Evolutionary conservation across 371 early-diverging fungal species (phyloP).

Genomic region (Apophysomyces ossiformis): DNA sequence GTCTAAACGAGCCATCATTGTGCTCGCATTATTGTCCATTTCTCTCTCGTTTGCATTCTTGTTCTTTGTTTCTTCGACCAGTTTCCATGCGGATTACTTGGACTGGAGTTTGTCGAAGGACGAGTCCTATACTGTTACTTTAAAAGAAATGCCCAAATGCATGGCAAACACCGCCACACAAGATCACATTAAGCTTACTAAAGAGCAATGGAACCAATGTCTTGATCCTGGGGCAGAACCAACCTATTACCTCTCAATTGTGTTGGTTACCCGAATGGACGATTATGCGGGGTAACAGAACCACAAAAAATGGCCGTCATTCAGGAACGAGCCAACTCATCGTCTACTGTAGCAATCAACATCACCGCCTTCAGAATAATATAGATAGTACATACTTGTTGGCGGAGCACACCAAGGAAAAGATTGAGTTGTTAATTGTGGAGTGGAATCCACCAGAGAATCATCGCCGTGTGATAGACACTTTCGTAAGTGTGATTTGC

Average conservation of each 20-base stretch:
- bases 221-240: constrained; percentile 32
- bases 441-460: constrained; percentile 53
- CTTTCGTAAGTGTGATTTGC: constrained; percentile 34
- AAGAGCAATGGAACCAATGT: constrained; percentile 36
- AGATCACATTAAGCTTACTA: constrained; percentile 21
- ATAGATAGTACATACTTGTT: constrained; percentile 45
- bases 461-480: constrained; percentile 40
- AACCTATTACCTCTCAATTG: constrained; percentile 41
- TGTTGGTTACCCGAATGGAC: constrained; percentile 53
- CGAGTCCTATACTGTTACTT: background rate
- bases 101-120: background rate
- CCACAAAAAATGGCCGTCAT: background rate
- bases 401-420: constrained; percentile 44
- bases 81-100: constrained; percentile 11
- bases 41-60: constrained; percentile 21
- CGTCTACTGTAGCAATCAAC: constrained; percentile 34
- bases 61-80: constrained; percentile 19
- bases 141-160: constrained; percentile 1
- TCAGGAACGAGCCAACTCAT: constrained; percentile 6
- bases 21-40: constrained; percentile 19
- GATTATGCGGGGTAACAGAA: constrained; percentile 48
- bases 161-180: constrained; percentile 10
- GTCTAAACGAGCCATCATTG: constrained; percentile 24
- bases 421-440: constrained; percentile 46
- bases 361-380: constrained; percentile 50